Conservation (phyloP, 768 basidiomycete species). For the Cystobasidiopsis lactophilus region DNA sequence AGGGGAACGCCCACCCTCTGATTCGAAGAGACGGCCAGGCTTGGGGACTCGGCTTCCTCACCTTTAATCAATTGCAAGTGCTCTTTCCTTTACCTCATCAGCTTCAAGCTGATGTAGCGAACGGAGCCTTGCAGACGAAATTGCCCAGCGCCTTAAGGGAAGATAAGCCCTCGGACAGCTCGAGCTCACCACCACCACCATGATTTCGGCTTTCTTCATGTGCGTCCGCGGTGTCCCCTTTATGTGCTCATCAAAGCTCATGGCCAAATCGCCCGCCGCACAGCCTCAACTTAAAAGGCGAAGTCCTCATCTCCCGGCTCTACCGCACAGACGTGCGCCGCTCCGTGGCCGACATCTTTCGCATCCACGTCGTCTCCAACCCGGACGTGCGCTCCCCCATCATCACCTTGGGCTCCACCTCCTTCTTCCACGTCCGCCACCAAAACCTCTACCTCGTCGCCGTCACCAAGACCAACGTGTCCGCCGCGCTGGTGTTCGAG, state of each 20-base stretch:
- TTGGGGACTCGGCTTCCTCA: no score
- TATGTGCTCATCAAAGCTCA: background rate
- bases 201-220: conserved; percentile 27
- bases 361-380: conserved; percentile 96
- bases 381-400: conserved; percentile 92
- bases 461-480: conserved; percentile 86
- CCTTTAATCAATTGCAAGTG: no score
- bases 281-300: conserved; percentile 97
- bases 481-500: conserved; percentile 93
- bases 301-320: conserved; percentile 88
- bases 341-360: conserved; percentile 37
- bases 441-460: conserved; percentile 79
- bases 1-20: no score
- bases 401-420: conserved; percentile 89
- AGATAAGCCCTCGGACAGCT: no score
- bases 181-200: no score
- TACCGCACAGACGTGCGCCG: conserved; percentile 70
- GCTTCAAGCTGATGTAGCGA: no score
- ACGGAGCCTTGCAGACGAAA: no score
- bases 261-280: background rate
- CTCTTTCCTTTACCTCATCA: no score
- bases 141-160: no score
- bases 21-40: no score
- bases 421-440: conserved; percentile 91
- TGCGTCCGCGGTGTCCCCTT: background rate